A percentile compares a stretch with the other conserved stretches of the same genome.
These are phyloP conservation scores for Ascochyta viciae-villosae DNA, from an alignment of 2,329 filamentous ascomycete genomes.

Conservation along the genomic window DNA sequence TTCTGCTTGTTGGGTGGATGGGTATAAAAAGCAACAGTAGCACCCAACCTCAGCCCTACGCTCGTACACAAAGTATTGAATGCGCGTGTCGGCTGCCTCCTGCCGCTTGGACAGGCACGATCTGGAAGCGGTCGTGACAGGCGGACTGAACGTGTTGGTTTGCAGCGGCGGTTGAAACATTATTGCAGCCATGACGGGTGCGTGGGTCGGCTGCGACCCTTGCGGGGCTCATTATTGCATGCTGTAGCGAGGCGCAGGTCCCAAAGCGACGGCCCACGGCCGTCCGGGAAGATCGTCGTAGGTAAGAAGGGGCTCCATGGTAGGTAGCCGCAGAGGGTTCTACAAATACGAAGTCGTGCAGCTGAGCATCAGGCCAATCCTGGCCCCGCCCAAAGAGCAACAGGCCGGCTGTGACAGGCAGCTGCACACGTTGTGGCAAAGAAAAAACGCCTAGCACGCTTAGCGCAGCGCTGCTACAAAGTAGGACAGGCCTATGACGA, in stretches of 20 bases:
- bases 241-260: constrained; percentile 19
- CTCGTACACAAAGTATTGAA: constrained; percentile 17
- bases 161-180: neutral
- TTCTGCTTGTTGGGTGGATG: constrained; percentile 1
- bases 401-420: constrained; percentile 4
- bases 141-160: constrained; percentile 1
- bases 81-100: constrained; percentile 6
- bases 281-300: constrained; percentile 8
- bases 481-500: constrained; percentile 17
- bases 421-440: constrained; percentile 28
- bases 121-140: neutral
- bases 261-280: constrained; percentile 8
- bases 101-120: neutral
- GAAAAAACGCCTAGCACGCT: constrained; percentile 7
- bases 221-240: constrained; percentile 14
- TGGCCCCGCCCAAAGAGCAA: neutral
- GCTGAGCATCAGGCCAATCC: constrained; percentile 10
- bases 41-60: constrained; percentile 11
- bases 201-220: constrained; percentile 11
- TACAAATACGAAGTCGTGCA: constrained; percentile 9
- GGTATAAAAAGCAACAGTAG: constrained; percentile 19
- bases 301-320: neutral
- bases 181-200: constrained; percentile 2
- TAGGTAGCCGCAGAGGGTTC: constrained; percentile 1
- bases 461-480: constrained; percentile 15